Conservation (phyloP, 1,139 yeast species). For the Lodderomyces margitis region DNA sequence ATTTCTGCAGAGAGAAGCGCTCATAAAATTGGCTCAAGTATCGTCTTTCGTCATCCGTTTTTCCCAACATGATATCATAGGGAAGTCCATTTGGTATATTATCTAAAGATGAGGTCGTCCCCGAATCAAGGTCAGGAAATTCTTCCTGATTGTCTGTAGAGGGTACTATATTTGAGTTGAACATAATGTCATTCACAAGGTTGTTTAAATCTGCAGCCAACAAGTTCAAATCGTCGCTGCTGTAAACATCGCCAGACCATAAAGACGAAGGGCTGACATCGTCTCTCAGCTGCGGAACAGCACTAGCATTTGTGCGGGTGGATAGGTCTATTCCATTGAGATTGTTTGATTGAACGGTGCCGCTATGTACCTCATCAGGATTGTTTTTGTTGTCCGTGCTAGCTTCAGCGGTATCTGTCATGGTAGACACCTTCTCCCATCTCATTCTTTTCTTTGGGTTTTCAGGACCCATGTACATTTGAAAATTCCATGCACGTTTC, state of each 20-base stretch:
- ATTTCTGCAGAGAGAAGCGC: constrained; percentile 51
- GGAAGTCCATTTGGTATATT: constrained; percentile 23
- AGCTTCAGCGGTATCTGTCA: not conserved
- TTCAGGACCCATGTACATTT: constrained; percentile 15
- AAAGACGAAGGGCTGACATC: constrained; percentile 1
- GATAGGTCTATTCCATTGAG: not conserved
- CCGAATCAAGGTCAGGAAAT: constrained; percentile 1
- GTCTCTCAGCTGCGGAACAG: not conserved
- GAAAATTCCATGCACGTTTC: constrained; percentile 15
- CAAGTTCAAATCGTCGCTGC: constrained; percentile 28
- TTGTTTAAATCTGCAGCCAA: constrained; percentile 34
- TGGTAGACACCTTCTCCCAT: not conserved
- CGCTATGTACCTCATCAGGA: not conserved
- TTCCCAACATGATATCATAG: constrained; percentile 26
- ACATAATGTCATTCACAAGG: constrained; percentile 32
- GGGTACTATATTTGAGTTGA: constrained; percentile 20
- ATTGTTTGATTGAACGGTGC: not conserved
- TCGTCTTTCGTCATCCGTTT: constrained; percentile 36
- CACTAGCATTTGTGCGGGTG: not conserved
- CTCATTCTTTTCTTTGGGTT: constrained; percentile 6
- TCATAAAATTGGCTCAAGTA: constrained; percentile 52
- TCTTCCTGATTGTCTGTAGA: constrained; percentile 1
- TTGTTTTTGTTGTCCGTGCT: not conserved
- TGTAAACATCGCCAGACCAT: constrained; percentile 12
- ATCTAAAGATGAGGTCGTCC: constrained; percentile 5